A percentile compares a stretch with the other conserved stretches of the same genome.
Conservation (phyloP, 345 rosid genomes). For the Rhodamnia argentea region DNA sequence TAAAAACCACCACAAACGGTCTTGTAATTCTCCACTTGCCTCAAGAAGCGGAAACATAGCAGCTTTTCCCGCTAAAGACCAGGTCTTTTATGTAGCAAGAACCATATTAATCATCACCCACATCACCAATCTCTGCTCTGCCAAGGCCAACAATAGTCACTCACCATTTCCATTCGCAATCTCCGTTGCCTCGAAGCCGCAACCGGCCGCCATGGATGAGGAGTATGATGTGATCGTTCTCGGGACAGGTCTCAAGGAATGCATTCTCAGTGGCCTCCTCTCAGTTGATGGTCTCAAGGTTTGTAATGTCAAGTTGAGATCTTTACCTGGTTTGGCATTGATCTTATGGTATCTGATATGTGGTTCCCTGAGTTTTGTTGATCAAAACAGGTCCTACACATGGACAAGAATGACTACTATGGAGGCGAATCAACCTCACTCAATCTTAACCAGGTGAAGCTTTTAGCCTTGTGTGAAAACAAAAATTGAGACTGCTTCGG, state of each 20-base stretch:
- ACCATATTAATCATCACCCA: background rate
- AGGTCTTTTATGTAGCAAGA: background rate
- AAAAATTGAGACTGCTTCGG: background rate
- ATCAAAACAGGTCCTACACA: constrained; percentile 48
- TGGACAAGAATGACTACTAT: constrained; percentile 80
- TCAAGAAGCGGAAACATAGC: background rate
- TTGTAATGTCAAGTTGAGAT: background rate
- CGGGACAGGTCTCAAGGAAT: constrained; percentile 94
- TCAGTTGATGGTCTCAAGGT: constrained; percentile 95
- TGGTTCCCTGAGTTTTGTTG: background rate
- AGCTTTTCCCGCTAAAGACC: background rate
- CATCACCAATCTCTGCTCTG: background rate
- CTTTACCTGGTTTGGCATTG: no score
- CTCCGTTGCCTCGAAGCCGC: background rate
- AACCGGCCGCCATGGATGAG: constrained; percentile 54
- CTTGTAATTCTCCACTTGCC: background rate
- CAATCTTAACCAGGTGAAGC: constrained; percentile 56
- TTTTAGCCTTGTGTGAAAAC: background rate
- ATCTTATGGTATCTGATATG: background rate
- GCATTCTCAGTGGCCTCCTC: constrained; percentile 94
- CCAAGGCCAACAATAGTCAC: background rate
- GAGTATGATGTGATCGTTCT: constrained; percentile 90
- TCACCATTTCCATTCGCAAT: background rate
- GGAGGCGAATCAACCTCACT: constrained; percentile 78
- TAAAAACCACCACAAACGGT: background rate